Evolutionary conservation across 2,329 filamentous ascomycete genomes (phyloP).

Genomic region (Achaetomium macrosporum): DNA sequence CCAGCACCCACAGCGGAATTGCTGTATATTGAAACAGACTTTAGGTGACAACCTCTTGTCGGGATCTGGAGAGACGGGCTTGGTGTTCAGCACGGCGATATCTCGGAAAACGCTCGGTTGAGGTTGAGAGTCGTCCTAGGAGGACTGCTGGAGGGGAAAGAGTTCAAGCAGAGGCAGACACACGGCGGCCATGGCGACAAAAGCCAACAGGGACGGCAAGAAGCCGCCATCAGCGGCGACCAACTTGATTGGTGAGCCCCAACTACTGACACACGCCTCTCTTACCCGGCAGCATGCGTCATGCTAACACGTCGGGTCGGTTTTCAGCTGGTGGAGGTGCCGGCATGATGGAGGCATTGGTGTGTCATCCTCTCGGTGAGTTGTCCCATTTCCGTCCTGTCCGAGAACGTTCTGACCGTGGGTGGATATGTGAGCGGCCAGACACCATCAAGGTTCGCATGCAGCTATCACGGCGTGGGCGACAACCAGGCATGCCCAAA

Average conservation of each 20-base stretch:
- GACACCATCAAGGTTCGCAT: conserved; percentile 98
- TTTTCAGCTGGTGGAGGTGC: conserved; percentile 81
- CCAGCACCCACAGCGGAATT: not conserved
- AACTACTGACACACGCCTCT: conserved; percentile 24
- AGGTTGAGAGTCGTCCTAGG: not conserved
- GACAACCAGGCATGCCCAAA: conserved; percentile 74
- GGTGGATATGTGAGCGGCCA: conserved; percentile 3
- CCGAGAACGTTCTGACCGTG: not conserved
- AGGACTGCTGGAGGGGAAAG: not conserved
- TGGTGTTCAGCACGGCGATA: conserved; percentile 4
- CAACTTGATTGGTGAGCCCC: conserved; percentile 74
- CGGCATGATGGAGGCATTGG: conserved; percentile 98
- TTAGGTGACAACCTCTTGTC: conserved; percentile 1
- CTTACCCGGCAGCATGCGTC: not conserved
- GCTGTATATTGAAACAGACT: not conserved
- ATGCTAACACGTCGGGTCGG: conserved; percentile 20
- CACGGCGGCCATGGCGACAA: conserved; percentile 35
- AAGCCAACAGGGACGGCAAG: conserved; percentile 50
- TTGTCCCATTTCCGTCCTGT: conserved; percentile 4
- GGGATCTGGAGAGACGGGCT: conserved; percentile 9
- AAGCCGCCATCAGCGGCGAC: conserved; percentile 79
- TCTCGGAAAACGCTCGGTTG: conserved; percentile 1
- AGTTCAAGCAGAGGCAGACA: conserved; percentile 5
- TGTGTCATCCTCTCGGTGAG: conserved; percentile 85
- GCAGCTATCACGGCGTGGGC: conserved; percentile 87